Evolutionary conservation across 1,284 basidiomycete genomes (phyloP), one percentile per base, ranked within the genome.

Genomic region (Austropuccinia psidii): DNA sequence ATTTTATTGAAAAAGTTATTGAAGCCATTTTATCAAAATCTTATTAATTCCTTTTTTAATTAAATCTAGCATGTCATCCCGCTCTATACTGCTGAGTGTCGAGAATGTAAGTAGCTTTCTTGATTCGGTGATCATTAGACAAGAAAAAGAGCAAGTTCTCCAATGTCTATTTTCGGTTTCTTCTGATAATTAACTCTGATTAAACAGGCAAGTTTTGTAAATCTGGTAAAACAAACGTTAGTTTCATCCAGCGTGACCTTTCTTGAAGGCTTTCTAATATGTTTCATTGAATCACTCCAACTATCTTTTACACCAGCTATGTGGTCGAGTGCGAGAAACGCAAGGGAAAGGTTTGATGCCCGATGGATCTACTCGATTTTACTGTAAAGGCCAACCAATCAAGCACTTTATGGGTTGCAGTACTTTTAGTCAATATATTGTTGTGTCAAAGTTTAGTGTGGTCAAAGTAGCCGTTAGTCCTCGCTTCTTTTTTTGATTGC

Each of bases 381-480:
- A 87, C 73, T 88, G 89, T 83, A 90, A 90, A 77, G 95, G 94
- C 60, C 84, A 96, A 82, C 85, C 89, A 66, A 85, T 99, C 77
- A 85, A 88, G 81, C 94, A 98, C 82, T 99, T 98, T 79, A 99
- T 98, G 96, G 95, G 95, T 58, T 92, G 90, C 27, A 97, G 94
- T 55, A 96, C 95, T 4, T 98, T 99, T 84, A 94, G 93, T 29
- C 94, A 98, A 82, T 99, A 98, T 85, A 98, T 96, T 13, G 96
- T 98, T 73, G 93, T 98, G 4, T 91, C 93, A 62, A 92, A 99
- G 79, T 93, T 93, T 76, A 98, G 94, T 39, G 90, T 99, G 27
- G 95, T 98, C 50, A 74, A 74, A 49, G 72, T 74, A 4, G 62
- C 58, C 29, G 72, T 74, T 24, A 74, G 72, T 66, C 21, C 8